These are phyloP conservation scores for Colletotrichum siamense DNA, from an alignment of 2,329 filamentous ascomycete species.

Conservation along the genomic window DNA sequence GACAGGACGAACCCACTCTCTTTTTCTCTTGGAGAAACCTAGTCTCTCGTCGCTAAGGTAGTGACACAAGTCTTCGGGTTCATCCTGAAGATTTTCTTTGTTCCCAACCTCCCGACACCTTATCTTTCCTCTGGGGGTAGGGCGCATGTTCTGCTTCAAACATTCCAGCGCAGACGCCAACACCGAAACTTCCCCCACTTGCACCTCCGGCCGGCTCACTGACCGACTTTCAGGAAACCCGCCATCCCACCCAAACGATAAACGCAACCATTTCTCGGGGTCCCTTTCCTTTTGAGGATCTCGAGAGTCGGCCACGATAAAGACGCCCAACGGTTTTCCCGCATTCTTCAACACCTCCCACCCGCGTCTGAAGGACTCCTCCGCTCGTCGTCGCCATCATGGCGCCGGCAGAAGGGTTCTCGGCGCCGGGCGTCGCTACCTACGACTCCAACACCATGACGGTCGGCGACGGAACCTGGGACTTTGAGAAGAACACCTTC, in stretches of 20 bases:
- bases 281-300: neutral
- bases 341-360: neutral
- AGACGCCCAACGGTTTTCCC: neutral
- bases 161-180: neutral
- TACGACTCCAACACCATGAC: conserved; percentile 78
- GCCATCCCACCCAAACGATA: neutral
- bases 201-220: conserved; percentile 7
- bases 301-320: neutral
- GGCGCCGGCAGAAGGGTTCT: conserved; percentile 66
- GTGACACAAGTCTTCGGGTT: conserved; percentile 1
- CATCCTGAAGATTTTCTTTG: neutral
- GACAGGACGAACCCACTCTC: conserved; percentile 1
- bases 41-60: neutral
- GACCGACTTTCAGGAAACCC: conserved; percentile 3
- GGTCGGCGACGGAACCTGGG: conserved; percentile 86
- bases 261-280: neutral
- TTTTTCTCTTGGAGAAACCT: neutral
- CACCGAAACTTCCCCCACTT: neutral
- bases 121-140: neutral
- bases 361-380: conserved; percentile 8
- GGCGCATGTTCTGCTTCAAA: neutral
- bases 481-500: conserved; percentile 78
- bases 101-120: neutral
- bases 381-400: conserved; percentile 53
- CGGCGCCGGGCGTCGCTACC: conserved; percentile 73